Base-by-base conservation (phyloP, 768 basidiomycete species). In the Mycena belliarum region DNA sequence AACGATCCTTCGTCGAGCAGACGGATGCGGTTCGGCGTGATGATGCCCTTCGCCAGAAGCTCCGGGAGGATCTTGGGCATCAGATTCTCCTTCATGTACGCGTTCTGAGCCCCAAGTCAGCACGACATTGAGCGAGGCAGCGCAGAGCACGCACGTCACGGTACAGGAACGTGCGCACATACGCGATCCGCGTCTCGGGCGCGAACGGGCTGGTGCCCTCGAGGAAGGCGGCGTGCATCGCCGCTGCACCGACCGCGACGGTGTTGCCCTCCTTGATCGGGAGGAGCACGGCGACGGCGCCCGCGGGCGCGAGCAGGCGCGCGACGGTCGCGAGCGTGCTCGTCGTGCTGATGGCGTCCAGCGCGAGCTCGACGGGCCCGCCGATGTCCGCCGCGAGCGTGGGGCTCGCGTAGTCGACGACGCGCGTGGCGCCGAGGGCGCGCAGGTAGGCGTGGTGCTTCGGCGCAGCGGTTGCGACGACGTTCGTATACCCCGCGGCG, bases 61-160 rank as follows among this genome's bases (percentile, higher is more conserved):
- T 68, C 52, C 1, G 80, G 77, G 14, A 83, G 71, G 32, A 82
- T 78, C 21, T 73, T 74, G 2, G 77, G 74, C 75, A 81, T 75
- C 54, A 82, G 52, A 18, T 76, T 79, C 2, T 77, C 70, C 49
- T 68, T 76, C 66, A 82, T 57, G 35, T 65, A 70, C 52, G 73
- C 66, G 56, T 81, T 74, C 80, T 81, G 52, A n/a, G 24, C 6
- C 21, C 28, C 10, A 40, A 16, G 18, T 41, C 21, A 24, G 24
- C 3, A 45, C 8, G 1, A 6, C 7, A 20, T 6, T 5, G 12
- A 1, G 3, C 2, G 16, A 24, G 15, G 26, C 14, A 52, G 23
- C 28, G 14, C 28, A 3, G 3, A 4, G 1, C 14, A 50, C 57
- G 14, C 35, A 57, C 57, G 38, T 51, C 1, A 15, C 40, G 15